Percentiles rank a stretch among this genome's conserved stretches.
phyloP scores from a whole-genome alignment of 2,329 filamentous ascomycete species.

The Ophiostoma fasciatum region DNA sequence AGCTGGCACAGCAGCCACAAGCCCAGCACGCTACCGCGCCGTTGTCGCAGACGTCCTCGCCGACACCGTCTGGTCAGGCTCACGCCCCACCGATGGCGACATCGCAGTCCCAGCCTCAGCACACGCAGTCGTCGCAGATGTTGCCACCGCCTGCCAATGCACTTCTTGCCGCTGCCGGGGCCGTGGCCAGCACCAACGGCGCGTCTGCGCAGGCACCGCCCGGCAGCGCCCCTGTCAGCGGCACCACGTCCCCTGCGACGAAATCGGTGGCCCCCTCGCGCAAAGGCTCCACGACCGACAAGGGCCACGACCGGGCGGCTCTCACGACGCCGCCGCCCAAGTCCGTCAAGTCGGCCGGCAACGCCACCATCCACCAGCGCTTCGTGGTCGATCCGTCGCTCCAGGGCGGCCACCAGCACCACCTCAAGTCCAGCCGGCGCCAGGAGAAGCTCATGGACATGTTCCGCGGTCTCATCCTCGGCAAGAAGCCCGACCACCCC shows the following conservation, averaged over 20 bases:
- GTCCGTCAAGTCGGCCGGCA: conserved; percentile 20
- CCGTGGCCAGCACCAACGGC: conserved; percentile 12
- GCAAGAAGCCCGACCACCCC: conserved; percentile 58
- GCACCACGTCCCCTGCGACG: conserved; percentile 20
- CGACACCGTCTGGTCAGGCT: no score
- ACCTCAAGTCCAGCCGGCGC: conserved; percentile 74
- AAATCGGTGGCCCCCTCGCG: conserved; percentile 25
- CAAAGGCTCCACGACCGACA: conserved; percentile 30
- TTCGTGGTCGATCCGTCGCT: conserved; percentile 35
- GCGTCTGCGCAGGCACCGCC: conserved; percentile 14
- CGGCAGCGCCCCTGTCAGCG: conserved; percentile 12
- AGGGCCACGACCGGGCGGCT: conserved; percentile 18
- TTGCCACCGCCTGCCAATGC: neutral
- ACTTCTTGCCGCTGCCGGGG: no score
- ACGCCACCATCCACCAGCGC: conserved; percentile 24
- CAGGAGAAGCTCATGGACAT: conserved; percentile 93
- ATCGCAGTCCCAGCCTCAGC: neutral
- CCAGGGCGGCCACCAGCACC: conserved; percentile 68
- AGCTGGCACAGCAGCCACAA: conserved; percentile 1
- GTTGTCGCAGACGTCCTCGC: no score
- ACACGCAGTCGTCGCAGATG: neutral
- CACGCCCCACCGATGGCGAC: no score
- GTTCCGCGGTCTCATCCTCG: conserved; percentile 69
- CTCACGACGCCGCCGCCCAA: conserved; percentile 20
- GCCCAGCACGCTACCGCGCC: no score